Conservation (phyloP, 73 alveolate species). For the Blepharisma stoltei region DNA sequence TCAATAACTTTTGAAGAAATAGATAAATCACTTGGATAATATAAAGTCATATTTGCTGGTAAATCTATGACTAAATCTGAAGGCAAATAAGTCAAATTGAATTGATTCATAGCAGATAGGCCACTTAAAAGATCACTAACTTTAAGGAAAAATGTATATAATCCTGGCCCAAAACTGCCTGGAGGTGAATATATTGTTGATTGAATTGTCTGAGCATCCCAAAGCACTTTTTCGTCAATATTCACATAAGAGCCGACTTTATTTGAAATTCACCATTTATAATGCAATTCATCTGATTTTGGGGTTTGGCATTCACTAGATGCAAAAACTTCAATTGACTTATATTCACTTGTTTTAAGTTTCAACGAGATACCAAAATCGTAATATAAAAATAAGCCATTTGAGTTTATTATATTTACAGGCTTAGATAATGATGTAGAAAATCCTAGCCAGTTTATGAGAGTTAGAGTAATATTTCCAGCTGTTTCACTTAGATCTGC, state of each 20-base stretch:
- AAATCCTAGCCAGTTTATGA: conserved; percentile 20
- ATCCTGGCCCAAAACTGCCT: conserved; percentile 14
- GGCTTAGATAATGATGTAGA: neutral
- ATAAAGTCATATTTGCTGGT: neutral
- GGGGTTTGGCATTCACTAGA: neutral
- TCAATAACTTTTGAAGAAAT: neutral
- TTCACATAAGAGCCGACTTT: neutral
- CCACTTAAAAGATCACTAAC: neutral
- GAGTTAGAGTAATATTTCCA: neutral
- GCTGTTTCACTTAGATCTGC: too few relatives aligned
- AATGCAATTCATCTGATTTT: neutral
- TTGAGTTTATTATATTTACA: neutral
- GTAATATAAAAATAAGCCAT: neutral
- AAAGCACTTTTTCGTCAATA: neutral
- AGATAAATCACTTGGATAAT: too few relatives aligned
- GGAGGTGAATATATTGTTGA: neutral
- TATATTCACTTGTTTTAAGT: neutral
- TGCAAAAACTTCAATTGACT: conserved; percentile 14
- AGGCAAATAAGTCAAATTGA: neutral
- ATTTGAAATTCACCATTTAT: neutral
- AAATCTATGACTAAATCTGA: neutral
- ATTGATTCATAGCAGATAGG: neutral
- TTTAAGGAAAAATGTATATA: neutral
- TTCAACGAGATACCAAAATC: neutral
- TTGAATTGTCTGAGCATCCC: neutral